These are phyloP conservation scores for Cystobasidium onofrii DNA, from an alignment of 768 basidiomycete genomes.

Conservation along the genomic window DNA sequence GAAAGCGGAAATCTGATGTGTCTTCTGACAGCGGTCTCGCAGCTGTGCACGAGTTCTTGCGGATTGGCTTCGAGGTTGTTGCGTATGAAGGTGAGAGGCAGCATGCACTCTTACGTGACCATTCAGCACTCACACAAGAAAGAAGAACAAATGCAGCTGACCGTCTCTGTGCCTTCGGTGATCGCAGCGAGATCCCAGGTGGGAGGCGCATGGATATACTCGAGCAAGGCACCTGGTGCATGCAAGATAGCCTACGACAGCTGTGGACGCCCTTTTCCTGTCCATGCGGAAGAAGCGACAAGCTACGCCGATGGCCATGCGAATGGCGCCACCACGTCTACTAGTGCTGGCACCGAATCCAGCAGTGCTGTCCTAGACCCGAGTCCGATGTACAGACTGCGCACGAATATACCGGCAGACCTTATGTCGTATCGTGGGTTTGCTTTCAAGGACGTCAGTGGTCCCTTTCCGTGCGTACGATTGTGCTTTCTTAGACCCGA, in stretches of 20 bases:
- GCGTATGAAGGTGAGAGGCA: slow-evolving; percentile 11
- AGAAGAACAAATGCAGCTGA: background rate
- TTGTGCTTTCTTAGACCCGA: background rate
- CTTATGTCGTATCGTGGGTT: background rate
- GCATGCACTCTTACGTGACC: too few relatives aligned
- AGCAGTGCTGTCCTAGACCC: slow-evolving; percentile 15
- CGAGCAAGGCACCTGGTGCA: slow-evolving; percentile 1
- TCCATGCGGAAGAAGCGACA: background rate
- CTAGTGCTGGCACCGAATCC: background rate
- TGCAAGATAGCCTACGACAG: slow-evolving; percentile 23
- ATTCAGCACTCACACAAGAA: background rate
- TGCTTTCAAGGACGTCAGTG: background rate
- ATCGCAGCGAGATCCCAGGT: slow-evolving; percentile 24
- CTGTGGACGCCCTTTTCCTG: slow-evolving; percentile 8
- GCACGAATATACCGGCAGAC: slow-evolving; percentile 36
- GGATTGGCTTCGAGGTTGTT: slow-evolving; percentile 2
- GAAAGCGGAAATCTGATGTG: background rate
- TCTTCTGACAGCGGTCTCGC: slow-evolving; percentile 12
- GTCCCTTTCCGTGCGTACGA: background rate
- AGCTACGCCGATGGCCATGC: background rate
- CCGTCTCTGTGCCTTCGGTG: too few relatives aligned
- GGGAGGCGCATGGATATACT: slow-evolving; percentile 29
- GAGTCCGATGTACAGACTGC: slow-evolving; percentile 36
- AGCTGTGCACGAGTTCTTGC: slow-evolving; percentile 12
- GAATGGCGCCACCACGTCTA: background rate